Base-by-base conservation (phyloP, 1,139 yeast species). In the Debaryomyces coudertii region DNA sequence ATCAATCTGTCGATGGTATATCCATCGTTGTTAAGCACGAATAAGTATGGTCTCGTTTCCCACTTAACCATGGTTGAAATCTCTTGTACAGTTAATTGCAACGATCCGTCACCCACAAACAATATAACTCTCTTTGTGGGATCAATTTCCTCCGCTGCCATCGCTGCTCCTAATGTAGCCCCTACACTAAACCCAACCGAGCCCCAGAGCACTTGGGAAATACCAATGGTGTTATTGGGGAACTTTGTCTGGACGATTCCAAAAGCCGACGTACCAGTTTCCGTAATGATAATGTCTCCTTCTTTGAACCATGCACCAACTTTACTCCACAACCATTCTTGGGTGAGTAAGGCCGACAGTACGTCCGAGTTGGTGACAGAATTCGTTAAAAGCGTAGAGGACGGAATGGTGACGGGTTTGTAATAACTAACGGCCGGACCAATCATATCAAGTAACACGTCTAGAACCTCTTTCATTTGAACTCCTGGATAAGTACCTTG, bases 181-280 rank as follows among this genome's bases (percentile, higher is more conserved):
- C 96, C 96, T 38, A 87, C 89, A 27, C 95, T 82, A 76, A 75
- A 88, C 59, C 96, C 96, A 66, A 88, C 87, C 40, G 95, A 87
- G 49, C 96, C 96, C 92, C 95, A 88, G 62, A 88, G 76, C 40
- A 87, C 93, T 71, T 88, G 96, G 44, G 95, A 86, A 54, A 88
- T 88, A 61, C 95, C 95, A 53, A 80, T 69, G 39, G 85, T 77
- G 64, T 83, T 71, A 60, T 78, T 71, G 53, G 96, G 95, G 83
- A 85, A 87, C 62, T 81, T 80, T 37, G 93, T 77, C 63, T 84
- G 87, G 56, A 85, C 80, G 56, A 88, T 83, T 71, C 96, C 96
- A 63, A 88, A 88, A 34, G 95, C 89, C 28, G 95, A 85, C 36
- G 96, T 88, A 69, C 96, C 96, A 41, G 95, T 88, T 68, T 88